Percentiles rank a stretch among this genome's conserved stretches.
These are phyloP conservation scores for Cladosporium sp. DNA, from an alignment of 2,329 filamentous ascomycete genomes.

Conservation along the genomic window DNA sequence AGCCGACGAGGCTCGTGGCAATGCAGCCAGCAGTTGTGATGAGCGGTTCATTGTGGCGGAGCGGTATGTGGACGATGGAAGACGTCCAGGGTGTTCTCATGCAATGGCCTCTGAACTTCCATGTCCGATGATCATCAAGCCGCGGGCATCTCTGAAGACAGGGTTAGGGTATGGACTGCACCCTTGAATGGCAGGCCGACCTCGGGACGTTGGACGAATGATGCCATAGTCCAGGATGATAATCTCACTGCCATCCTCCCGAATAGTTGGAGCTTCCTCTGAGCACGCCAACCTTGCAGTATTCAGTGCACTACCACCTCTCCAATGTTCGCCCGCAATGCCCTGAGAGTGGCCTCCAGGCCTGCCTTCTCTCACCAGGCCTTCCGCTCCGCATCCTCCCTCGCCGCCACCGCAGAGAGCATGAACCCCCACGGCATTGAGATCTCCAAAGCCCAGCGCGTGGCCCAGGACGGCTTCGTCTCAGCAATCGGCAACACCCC, in stretches of 20 bases:
- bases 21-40: conserved; percentile 20
- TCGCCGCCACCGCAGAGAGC: conserved; percentile 29
- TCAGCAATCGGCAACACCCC: conserved; percentile 98
- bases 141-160: conserved; percentile 1
- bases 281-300: conserved; percentile 10
- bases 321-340: conserved; percentile 31
- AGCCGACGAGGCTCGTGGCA: conserved; percentile 25
- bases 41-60: conserved; percentile 11
- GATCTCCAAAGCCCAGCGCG: conserved; percentile 77
- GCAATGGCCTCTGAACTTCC: not conserved
- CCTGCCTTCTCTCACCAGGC: conserved; percentile 25
- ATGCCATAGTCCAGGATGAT: not conserved
- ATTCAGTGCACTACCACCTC: not conserved
- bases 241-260: not conserved
- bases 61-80: not conserved
- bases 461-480: conserved; percentile 72
- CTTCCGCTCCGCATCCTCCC: conserved; percentile 32
- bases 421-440: conserved; percentile 55
- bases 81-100: not conserved
- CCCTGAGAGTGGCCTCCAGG: conserved; percentile 30
- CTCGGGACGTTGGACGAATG: not conserved
- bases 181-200: not conserved
- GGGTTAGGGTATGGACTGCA: not conserved
- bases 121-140: not conserved
- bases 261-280: not conserved